Conservation (phyloP, 371 early-diverging fungal genomes). For the Zopfochytrium polystomum region DNA sequence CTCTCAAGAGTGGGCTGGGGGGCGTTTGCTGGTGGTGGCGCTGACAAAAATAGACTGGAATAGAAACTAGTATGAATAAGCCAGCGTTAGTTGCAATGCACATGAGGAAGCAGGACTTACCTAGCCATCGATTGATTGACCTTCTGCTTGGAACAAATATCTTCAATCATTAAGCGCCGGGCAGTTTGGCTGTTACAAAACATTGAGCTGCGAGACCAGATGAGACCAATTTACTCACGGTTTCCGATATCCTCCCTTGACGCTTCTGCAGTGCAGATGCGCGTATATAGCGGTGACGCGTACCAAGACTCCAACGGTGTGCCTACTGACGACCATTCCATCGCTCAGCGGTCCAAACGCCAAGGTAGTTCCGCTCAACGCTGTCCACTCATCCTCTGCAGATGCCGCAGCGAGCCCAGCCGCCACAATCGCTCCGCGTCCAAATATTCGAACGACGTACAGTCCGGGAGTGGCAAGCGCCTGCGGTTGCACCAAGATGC, state of each 20-base stretch:
- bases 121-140: slow-evolving; percentile 1
- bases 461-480: slow-evolving; percentile 40
- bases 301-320: slow-evolving; percentile 64
- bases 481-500: slow-evolving; percentile 56
- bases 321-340: slow-evolving; percentile 67
- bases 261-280: slow-evolving; percentile 35
- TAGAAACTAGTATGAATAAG: no score
- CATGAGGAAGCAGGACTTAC: no score
- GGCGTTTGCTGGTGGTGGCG: no score
- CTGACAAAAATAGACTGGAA: no score
- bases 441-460: slow-evolving; percentile 57
- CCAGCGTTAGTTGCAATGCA: no score
- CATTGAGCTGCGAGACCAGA: no score
- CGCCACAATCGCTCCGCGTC: slow-evolving; percentile 20
- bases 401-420: no score
- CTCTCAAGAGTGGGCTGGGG: no score
- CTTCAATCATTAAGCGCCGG: slow-evolving; percentile 32
- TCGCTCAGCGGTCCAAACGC: slow-evolving; percentile 68
- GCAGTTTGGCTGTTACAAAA: no score
- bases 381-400: no score
- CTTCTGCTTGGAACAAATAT: slow-evolving; percentile 27
- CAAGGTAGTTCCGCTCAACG: no score
- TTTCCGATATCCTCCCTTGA: slow-evolving; percentile 27
- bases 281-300: slow-evolving; percentile 70
- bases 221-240: no score